Conservation (phyloP, 805 yeast genomes). For the Starmerella sirachaensis region DNA sequence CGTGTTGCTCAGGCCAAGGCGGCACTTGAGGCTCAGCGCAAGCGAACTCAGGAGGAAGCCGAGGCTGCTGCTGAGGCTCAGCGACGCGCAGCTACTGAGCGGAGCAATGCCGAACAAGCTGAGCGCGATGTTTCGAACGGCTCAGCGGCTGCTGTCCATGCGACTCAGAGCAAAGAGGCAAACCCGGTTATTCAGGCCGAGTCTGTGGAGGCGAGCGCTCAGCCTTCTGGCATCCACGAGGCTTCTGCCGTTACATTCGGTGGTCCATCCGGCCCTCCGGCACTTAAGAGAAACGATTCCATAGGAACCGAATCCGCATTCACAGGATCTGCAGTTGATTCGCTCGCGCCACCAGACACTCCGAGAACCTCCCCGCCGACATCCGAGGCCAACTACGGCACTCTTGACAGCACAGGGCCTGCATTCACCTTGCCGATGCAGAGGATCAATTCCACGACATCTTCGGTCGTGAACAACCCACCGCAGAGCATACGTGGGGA, state of each 20-base stretch:
- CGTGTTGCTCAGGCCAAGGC: slow-evolving; percentile 12
- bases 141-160: not conserved
- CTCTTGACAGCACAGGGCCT: slow-evolving; percentile 11
- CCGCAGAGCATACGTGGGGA: slow-evolving; percentile 84
- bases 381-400: slow-evolving; percentile 11
- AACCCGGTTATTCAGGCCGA: too few species aligned
- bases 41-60: slow-evolving; percentile 7
- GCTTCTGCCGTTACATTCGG: too few species aligned
- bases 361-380: slow-evolving; percentile 16
- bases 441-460: slow-evolving; percentile 71
- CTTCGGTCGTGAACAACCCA: slow-evolving; percentile 86
- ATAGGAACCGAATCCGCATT: not conserved
- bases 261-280: not conserved
- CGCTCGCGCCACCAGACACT: slow-evolving; percentile 5
- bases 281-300: not conserved
- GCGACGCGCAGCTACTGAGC: slow-evolving; percentile 1
- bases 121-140: slow-evolving; percentile 1
- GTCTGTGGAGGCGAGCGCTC: too few species aligned
- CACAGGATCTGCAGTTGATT: slow-evolving; percentile 1
- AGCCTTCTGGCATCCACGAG: too few species aligned
- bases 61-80: slow-evolving; percentile 11
- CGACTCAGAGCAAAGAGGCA: not conserved
- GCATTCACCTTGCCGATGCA: slow-evolving; percentile 36
- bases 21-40: slow-evolving; percentile 2
- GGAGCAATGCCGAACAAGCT: slow-evolving; percentile 1